Evolutionary conservation across 768 basidiomycete species (phyloP).

Genomic region (Rhizopogon rudus): DNA sequence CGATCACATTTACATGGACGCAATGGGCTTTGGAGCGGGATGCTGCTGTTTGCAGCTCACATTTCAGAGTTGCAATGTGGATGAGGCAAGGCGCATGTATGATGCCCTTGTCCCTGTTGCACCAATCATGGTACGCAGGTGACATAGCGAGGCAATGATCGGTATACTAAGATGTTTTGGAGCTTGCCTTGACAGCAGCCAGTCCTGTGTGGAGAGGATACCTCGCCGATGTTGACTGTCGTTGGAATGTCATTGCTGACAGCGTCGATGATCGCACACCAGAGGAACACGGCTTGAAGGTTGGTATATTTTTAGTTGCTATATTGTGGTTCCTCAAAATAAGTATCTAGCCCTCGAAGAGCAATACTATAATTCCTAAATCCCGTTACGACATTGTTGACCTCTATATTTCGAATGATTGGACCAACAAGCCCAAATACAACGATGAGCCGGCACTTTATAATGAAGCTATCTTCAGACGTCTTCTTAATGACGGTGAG

Average conservation of each 20-base stretch:
- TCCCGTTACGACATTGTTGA: conserved; percentile 97
- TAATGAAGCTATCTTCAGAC: conserved; percentile 67
- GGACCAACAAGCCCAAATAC: conserved; percentile 89
- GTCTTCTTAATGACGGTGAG: conserved; percentile 70
- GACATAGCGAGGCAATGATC: neutral
- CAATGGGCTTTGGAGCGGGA: conserved; percentile 99
- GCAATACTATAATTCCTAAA: conserved; percentile 82
- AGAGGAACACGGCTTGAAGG: conserved; percentile 90
- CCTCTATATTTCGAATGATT: conserved; percentile 83
- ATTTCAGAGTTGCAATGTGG: conserved; percentile 93
- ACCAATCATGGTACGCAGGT: conserved; percentile 77
- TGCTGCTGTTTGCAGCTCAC: conserved; percentile 97
- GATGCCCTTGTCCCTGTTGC: conserved; percentile 95
- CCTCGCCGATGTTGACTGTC: conserved; percentile 94
- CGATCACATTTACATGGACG: conserved; percentile 96
- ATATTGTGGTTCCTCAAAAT: conserved; percentile 4
- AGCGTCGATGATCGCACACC: conserved; percentile 96
- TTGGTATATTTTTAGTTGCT: conserved; percentile 19
- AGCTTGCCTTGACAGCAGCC: conserved; percentile 93
- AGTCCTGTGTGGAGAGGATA: conserved; percentile 95
- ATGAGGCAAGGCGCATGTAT: conserved; percentile 89
- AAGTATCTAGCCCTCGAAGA: conserved; percentile 62
- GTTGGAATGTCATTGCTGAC: conserved; percentile 98
- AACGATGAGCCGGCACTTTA: conserved; percentile 85
- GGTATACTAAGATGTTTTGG: conserved; percentile 7